Conservation (phyloP, 306 rosid genomes). For the Inga oerstediana region DNA sequence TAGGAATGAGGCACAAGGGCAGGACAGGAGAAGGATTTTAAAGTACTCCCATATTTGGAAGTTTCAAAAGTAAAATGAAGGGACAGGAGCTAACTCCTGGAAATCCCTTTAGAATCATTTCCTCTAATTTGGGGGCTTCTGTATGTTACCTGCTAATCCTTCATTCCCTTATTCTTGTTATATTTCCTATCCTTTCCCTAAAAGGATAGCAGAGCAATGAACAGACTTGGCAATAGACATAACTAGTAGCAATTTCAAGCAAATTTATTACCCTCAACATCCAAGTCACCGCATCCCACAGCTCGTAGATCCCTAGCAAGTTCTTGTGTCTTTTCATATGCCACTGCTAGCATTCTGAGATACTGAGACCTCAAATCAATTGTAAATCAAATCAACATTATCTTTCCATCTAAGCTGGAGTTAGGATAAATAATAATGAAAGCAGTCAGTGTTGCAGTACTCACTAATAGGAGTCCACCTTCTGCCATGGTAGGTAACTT, state of each 20-base stretch:
- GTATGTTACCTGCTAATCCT: neutral
- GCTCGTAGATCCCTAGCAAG: constrained; percentile 89
- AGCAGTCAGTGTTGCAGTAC: constrained; percentile 40
- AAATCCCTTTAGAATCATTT: neutral
- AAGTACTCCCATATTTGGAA: neutral
- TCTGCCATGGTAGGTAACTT: constrained; percentile 90
- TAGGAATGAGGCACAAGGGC: neutral
- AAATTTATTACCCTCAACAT: constrained; percentile 81
- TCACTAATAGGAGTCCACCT: constrained; percentile 94
- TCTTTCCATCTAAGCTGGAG: constrained; percentile 24
- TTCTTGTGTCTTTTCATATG: constrained; percentile 95
- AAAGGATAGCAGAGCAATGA: neutral
- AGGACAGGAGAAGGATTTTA: neutral
- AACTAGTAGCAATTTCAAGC: constrained; percentile 13
- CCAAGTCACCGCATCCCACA: constrained; percentile 99
- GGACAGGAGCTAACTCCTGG: neutral
- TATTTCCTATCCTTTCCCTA: neutral
- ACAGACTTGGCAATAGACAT: constrained; percentile 26
- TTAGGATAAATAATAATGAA: constrained; percentile 23
- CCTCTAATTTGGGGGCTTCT: neutral
- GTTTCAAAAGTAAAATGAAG: neutral
- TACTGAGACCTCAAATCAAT: constrained; percentile 72
- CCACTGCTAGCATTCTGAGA: constrained; percentile 98
- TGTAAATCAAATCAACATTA: constrained; percentile 37
- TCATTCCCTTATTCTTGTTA: neutral